Conservation (phyloP, 257 asterid genomes). For the Handroanthus guayacan region DNA sequence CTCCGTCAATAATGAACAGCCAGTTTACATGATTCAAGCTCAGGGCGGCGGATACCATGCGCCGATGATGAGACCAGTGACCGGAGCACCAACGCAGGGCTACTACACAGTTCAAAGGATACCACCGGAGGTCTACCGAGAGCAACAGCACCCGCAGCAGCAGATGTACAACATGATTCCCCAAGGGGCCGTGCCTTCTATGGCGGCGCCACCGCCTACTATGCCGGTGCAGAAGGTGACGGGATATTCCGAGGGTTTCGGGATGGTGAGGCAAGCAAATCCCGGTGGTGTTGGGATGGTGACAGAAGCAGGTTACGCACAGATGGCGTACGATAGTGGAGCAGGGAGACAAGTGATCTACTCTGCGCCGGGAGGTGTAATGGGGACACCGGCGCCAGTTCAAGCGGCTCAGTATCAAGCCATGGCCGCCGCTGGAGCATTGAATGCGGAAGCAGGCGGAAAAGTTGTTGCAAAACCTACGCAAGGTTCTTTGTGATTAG, state of each 20-base stretch:
- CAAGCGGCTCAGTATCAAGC: conserved; percentile 42
- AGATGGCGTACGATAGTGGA: conserved; percentile 61
- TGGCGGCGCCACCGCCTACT: conserved; percentile 41
- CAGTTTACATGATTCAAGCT: conserved; percentile 59
- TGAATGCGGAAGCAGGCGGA: conserved; percentile 46
- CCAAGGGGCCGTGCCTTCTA: conserved; percentile 37
- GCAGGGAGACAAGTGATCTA: conserved; percentile 66
- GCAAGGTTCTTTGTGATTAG: conserved; percentile 53
- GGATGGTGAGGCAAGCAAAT: conserved; percentile 43
- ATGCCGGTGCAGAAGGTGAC: conserved; percentile 39
- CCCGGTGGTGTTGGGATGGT: conserved; percentile 30
- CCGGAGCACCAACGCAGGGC: conserved; percentile 53
- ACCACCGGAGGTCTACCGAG: conserved; percentile 58
- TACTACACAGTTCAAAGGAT: conserved; percentile 65
- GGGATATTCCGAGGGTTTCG: conserved; percentile 44
- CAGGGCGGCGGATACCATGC: conserved; percentile 51
- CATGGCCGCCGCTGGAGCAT: conserved; percentile 42
- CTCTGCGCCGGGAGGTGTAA: conserved; percentile 56
- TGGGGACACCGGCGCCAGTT: conserved; percentile 47
- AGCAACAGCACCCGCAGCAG: conserved; percentile 37
- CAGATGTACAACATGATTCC: conserved; percentile 51
- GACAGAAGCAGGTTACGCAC: conserved; percentile 51
- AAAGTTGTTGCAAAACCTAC: conserved; percentile 52
- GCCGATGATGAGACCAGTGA: conserved; percentile 53
- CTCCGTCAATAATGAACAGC: conserved; percentile 52